phyloP scores from a whole-genome alignment of 257 asterid species.

The Penstemon newberryi region DNA sequence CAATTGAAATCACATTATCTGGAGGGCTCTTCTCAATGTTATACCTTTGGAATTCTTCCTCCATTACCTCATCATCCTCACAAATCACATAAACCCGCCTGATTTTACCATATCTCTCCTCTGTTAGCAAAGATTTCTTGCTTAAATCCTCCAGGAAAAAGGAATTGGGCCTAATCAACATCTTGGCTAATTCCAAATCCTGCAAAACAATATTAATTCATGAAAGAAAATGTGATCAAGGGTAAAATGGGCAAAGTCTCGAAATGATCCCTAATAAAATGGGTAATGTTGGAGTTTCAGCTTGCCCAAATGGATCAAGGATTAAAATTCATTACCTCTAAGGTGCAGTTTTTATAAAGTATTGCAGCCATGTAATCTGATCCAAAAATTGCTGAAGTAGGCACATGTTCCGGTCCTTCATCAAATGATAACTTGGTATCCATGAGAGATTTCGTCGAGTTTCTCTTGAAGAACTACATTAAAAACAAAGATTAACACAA shows the following conservation, averaged over 20 bases:
- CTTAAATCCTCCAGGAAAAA: slow-evolving; percentile 44
- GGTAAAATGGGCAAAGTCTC: too few relatives aligned
- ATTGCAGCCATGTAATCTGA: slow-evolving; percentile 41
- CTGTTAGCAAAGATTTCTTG: slow-evolving; percentile 34
- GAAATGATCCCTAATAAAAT: too few relatives aligned
- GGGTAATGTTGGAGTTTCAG: too few relatives aligned
- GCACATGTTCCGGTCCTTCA: slow-evolving; percentile 25
- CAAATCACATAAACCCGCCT: slow-evolving; percentile 49
- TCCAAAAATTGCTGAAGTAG: slow-evolving; percentile 40
- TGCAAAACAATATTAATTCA: slow-evolving; percentile 5
- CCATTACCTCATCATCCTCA: slow-evolving; percentile 45
- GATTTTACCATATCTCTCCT: slow-evolving; percentile 47
- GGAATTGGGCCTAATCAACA: slow-evolving; percentile 43
- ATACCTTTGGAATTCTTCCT: slow-evolving; percentile 52
- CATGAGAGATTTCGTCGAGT: slow-evolving; percentile 36
- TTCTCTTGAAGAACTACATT: slow-evolving; percentile 42
- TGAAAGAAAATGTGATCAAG: not conserved
- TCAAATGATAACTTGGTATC: slow-evolving; percentile 40
- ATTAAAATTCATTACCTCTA: slow-evolving; percentile 33
- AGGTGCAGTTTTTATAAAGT: slow-evolving; percentile 39
- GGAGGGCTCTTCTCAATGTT: slow-evolving; percentile 49
- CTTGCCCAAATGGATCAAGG: too few relatives aligned
- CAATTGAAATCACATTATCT: slow-evolving; percentile 38
- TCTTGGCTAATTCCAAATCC: slow-evolving; percentile 62
- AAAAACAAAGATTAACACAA: not conserved